A percentile compares a stretch with the other conserved stretches of the same genome.
Evolutionary conservation across 2,329 filamentous ascomycete species (phyloP).

Genomic region (Xylaria sp.): DNA sequence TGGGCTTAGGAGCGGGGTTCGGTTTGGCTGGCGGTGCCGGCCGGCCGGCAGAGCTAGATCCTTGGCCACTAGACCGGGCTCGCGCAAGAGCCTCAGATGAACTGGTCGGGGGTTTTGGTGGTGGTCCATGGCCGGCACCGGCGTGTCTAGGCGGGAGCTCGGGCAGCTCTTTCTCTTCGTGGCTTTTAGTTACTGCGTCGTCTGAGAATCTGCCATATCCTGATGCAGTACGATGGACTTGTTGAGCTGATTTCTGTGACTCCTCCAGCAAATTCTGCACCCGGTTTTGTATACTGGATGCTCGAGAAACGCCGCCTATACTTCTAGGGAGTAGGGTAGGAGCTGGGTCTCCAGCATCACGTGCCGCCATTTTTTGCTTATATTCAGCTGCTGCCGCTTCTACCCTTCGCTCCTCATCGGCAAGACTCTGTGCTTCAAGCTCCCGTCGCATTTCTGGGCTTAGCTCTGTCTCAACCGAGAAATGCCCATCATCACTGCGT

Average conservation of each 20-base stretch:
- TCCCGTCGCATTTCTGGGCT: constrained; percentile 90
- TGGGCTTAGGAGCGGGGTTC: constrained; percentile 65
- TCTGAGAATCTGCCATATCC: constrained; percentile 90
- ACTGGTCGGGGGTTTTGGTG: constrained; percentile 35
- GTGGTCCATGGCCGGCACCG: constrained; percentile 32
- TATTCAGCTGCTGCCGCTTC: constrained; percentile 90
- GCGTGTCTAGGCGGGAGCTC: constrained; percentile 60
- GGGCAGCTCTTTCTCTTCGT: constrained; percentile 48
- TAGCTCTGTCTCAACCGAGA: constrained; percentile 69
- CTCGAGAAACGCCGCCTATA: constrained; percentile 66
- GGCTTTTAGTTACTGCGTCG: constrained; percentile 45
- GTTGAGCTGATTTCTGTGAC: constrained; percentile 62
- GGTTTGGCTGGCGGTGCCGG: constrained; percentile 51
- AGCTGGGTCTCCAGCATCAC: constrained; percentile 49
- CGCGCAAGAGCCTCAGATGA: constrained; percentile 32
- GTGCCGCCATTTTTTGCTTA: constrained; percentile 71
- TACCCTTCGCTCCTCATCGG: constrained; percentile 88
- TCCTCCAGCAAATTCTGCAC: constrained; percentile 86
- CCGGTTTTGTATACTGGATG: constrained; percentile 87
- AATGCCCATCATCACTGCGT: constrained; percentile 69
- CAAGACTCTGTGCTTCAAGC: constrained; percentile 79
- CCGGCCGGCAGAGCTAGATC: constrained; percentile 31
- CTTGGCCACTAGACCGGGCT: constrained; percentile 29
- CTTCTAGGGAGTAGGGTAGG: constrained; percentile 56
- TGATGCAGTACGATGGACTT: constrained; percentile 73